These are phyloP conservation scores for Lunularia cruciata DNA, from an alignment of 225 moss, liverwort and hornwort species.

Conservation along the genomic window DNA sequence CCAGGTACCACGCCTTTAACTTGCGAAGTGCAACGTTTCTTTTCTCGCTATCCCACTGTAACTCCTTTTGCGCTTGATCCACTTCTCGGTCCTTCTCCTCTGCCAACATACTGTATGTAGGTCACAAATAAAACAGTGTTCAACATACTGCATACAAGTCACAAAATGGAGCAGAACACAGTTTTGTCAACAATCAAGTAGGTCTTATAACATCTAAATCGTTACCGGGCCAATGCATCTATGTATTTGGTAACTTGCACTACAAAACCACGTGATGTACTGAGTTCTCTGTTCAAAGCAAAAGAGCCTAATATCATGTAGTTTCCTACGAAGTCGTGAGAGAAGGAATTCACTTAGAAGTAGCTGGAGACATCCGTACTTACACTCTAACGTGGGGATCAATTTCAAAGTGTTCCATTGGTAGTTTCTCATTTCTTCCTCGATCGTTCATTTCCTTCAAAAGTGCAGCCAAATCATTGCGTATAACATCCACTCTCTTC, in stretches of 20 bases:
- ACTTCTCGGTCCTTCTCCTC: slow-evolving; percentile 61
- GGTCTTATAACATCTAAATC: too few species aligned
- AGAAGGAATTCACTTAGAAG: too few species aligned
- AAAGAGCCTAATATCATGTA: too few species aligned
- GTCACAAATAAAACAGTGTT: neutral
- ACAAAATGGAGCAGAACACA: too few species aligned
- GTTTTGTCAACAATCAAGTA: too few species aligned
- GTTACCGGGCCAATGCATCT: too few species aligned
- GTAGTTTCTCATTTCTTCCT: slow-evolving; percentile 65
- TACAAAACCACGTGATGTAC: too few species aligned
- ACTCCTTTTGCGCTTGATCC: slow-evolving; percentile 76
- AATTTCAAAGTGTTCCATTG: slow-evolving; percentile 74
- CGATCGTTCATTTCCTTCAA: slow-evolving; percentile 57
- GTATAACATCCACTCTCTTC: slow-evolving; percentile 53
- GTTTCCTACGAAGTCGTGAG: too few species aligned
- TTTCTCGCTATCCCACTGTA: slow-evolving; percentile 91
- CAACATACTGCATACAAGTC: too few species aligned
- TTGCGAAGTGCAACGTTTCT: slow-evolving; percentile 76
- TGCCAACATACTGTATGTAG: slow-evolving; percentile 59
- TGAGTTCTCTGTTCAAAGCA: too few species aligned
- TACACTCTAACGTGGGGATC: slow-evolving; percentile 69
- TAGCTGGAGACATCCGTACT: too few species aligned
- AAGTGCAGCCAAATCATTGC: slow-evolving; percentile 45
- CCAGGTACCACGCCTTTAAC: slow-evolving; percentile 74
- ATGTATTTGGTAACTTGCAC: too few species aligned